Evolutionary conservation across 139 green algal species (phyloP).

Genomic region (Zygnema cylindricum): DNA sequence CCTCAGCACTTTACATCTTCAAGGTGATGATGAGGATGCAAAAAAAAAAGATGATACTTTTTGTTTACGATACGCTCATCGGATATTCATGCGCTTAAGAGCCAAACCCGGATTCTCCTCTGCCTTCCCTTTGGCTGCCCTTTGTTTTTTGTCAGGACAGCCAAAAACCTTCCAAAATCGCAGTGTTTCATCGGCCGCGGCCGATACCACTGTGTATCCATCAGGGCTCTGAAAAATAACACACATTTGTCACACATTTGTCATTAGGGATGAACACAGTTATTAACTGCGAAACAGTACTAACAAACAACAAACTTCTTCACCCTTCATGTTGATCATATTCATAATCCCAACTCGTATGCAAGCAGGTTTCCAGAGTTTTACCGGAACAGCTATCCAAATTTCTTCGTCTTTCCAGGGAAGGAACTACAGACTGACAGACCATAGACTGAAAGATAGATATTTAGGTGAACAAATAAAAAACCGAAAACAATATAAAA

Average conservation of each 20-base stretch:
- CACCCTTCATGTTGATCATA: too few species aligned
- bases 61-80: too few species aligned
- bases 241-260: slow-evolving; percentile 78
- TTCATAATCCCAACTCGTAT: too few species aligned
- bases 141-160: not conserved
- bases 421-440: too few species aligned
- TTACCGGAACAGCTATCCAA: not conserved
- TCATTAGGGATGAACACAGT: too few species aligned
- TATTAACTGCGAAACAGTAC: too few species aligned
- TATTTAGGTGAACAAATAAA: not conserved
- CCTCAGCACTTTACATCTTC: too few species aligned
- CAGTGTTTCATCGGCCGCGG: slow-evolving; percentile 61
- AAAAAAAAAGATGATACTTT: not conserved
- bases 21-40: not conserved
- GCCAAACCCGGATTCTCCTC: not conserved
- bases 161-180: slow-evolving; percentile 63
- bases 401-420: not conserved
- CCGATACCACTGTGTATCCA: slow-evolving; percentile 77
- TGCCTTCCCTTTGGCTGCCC: not conserved
- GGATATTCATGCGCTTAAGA: not conserved
- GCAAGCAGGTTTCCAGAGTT: not conserved
- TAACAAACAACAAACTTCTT: too few species aligned
- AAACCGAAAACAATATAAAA: not conserved
- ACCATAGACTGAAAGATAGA: not conserved
- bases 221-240: slow-evolving; percentile 83